Evolutionary conservation across 2,329 filamentous ascomycete genomes (phyloP), one percentile per base, ranked within the genome.

Genomic region (Aspergillus amoenus): DNA sequence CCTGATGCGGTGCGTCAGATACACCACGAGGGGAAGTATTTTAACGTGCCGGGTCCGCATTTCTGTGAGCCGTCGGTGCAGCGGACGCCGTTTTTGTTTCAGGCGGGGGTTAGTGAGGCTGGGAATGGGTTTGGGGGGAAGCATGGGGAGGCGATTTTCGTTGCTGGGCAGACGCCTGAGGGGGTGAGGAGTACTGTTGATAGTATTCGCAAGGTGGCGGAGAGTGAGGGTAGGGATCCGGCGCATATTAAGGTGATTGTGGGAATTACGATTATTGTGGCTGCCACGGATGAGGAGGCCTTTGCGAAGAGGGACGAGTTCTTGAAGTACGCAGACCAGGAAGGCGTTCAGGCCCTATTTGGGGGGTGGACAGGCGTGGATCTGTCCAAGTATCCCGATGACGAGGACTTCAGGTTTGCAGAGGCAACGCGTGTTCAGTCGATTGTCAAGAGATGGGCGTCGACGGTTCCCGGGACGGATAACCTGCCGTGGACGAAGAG

Each of bases 361-460:
- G 78, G 78, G 2, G 78, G 78, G 0, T 81, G 78, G 78, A 74
- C 74, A 1, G 78, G 78, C 0, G 77, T 75, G 5, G 78, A 80
- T 61, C 66, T 81, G 2, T 73, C 72, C 2, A 68, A 67, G 0
- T 78, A 74, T 51, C 66, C 68, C 0, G 77, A 80, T 43, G 77
- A 80, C 27, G 73, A 79, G 41, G 77, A 80, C 47, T 78, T 81
- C 55, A 68, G 73, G 2, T 78, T 80, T 56, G 68, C 70, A 6
- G 72, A 72, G 6, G 70, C 72, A 2, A 74, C 76, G 2, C 74
- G 72, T 2, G 75, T 81, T 9, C 73, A 76, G 8, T 75, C 72
- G 18, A 74, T 79, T 69, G 76, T 79, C n/a, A 74, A 72, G 24
- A 68, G 73, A 49, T 79, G 77, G 77, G 75, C 76, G 0, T 72